These are phyloP conservation scores for Neobulgaria alba DNA, from an alignment of 2,329 filamentous ascomycete genomes.

Conservation along the genomic window DNA sequence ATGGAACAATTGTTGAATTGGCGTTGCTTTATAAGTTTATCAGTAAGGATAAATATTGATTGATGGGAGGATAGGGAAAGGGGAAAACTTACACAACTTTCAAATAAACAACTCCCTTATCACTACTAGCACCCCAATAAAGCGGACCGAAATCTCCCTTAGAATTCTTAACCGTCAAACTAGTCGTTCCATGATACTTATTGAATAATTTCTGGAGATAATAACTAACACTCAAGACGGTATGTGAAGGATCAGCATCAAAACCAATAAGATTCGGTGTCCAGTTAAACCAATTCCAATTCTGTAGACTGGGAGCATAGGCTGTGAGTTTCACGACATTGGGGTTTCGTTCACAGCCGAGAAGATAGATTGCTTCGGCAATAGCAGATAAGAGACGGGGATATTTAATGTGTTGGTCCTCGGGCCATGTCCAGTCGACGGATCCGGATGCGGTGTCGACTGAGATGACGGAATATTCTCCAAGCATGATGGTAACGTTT, in stretches of 20 bases:
- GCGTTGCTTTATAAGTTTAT: slow-evolving; percentile 11
- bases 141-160: no score
- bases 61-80: no score
- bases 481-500: slow-evolving; percentile 15
- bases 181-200: no score
- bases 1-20: slow-evolving; percentile 10
- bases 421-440: slow-evolving; percentile 10
- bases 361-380: slow-evolving; percentile 18
- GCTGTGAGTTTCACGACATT: slow-evolving; percentile 30
- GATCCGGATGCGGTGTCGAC: slow-evolving; percentile 9
- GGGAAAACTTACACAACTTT: no score
- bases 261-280: slow-evolving; percentile 21
- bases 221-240: no score
- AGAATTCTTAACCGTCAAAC: no score
- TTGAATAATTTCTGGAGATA: no score
- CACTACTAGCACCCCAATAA: no score
- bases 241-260: slow-evolving; percentile 19
- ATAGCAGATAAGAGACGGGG: slow-evolving; percentile 14
- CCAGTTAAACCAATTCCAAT: slow-evolving; percentile 27
- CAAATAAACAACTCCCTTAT: no score
- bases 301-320: slow-evolving; percentile 31
- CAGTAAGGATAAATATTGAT: not conserved
- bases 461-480: slow-evolving; percentile 17
- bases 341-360: slow-evolving; percentile 27
- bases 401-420: slow-evolving; percentile 14